Evolutionary conservation across 441 rosid species (phyloP).

Genomic region (Aleurites moluccanus): DNA sequence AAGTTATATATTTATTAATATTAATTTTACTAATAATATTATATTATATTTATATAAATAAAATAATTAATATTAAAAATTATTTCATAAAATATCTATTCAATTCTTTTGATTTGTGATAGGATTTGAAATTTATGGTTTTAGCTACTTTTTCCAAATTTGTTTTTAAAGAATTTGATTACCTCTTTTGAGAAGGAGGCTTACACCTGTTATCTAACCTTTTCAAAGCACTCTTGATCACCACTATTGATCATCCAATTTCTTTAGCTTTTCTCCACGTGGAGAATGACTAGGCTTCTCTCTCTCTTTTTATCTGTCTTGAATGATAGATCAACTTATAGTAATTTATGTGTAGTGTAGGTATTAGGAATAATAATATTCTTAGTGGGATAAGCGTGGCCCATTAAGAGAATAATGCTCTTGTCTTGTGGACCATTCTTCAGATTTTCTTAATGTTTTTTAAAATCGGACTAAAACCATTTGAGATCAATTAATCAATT

Average conservation of each 20-base stretch:
- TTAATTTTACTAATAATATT: no score
- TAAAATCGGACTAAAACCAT: no score
- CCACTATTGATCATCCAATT: neutral
- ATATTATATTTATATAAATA: no score
- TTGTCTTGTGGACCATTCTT: constrained; percentile 18
- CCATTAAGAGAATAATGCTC: constrained; percentile 30
- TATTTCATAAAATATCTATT: no score
- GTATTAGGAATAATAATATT: constrained; percentile 26
- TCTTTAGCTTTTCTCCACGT: neutral
- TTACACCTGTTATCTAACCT: constrained; percentile 2
- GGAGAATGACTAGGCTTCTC: constrained; percentile 21
- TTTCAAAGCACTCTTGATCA: neutral
- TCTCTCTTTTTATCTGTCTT: neutral
- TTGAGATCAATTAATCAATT: no score
- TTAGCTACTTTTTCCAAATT: constrained; percentile 14
- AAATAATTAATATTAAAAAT: no score
- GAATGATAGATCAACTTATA: neutral
- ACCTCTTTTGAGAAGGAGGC: constrained; percentile 15
- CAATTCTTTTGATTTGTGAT: no score
- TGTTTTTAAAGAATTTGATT: constrained; percentile 4
- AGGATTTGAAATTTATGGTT: no score
- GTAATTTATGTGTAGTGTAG: constrained; percentile 24
- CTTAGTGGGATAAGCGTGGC: constrained; percentile 36
- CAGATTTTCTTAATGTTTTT: no score
- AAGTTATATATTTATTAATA: no score